A percentile compares a stretch with the other conserved stretches of the same genome.
These are phyloP conservation scores for Lupinus albus DNA, from an alignment of 306 rosid genomes.

Conservation along the genomic window DNA sequence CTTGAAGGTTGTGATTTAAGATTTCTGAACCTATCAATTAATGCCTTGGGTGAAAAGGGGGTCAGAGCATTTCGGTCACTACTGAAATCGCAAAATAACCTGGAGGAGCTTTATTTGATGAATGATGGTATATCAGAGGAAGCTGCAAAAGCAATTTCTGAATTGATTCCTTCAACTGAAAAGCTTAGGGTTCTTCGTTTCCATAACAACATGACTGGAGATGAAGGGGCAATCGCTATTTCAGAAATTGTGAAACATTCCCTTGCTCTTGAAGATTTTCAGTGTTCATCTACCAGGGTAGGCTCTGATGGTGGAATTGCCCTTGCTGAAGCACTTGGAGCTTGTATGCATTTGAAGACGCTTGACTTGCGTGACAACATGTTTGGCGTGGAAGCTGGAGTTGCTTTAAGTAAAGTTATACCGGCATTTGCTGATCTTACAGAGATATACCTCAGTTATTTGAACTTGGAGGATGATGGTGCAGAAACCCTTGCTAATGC, in stretches of 20 bases:
- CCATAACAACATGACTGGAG: conserved; percentile 70
- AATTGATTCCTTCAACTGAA: conserved; percentile 80
- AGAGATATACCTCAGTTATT: conserved; percentile 75
- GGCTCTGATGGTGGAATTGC: conserved; percentile 82
- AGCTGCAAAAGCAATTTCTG: conserved; percentile 86
- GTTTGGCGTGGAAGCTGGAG: conserved; percentile 88
- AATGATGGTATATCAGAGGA: conserved; percentile 94
- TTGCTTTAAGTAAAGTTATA: conserved; percentile 68
- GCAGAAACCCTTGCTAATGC: conserved; percentile 66
- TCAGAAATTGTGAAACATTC: conserved; percentile 65
- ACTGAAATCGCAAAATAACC: conserved; percentile 62
- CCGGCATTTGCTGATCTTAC: conserved; percentile 61
- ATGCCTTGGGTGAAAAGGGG: conserved; percentile 87
- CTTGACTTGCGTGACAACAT: conserved; percentile 89
- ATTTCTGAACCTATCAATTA: conserved; percentile 72
- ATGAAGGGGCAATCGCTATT: conserved; percentile 75
- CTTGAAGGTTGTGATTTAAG: conserved; percentile 71
- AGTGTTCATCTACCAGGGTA: conserved; percentile 89
- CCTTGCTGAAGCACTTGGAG: conserved; percentile 73
- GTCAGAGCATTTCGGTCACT: conserved; percentile 77
- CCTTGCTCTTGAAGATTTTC: conserved; percentile 72
- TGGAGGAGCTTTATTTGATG: conserved; percentile 91
- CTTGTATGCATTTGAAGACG: conserved; percentile 67
- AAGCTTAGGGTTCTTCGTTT: conserved; percentile 84
- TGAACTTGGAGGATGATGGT: conserved; percentile 86